Conservation (phyloP, 805 yeast genomes). For the Brettanomyces sp. region DNA sequence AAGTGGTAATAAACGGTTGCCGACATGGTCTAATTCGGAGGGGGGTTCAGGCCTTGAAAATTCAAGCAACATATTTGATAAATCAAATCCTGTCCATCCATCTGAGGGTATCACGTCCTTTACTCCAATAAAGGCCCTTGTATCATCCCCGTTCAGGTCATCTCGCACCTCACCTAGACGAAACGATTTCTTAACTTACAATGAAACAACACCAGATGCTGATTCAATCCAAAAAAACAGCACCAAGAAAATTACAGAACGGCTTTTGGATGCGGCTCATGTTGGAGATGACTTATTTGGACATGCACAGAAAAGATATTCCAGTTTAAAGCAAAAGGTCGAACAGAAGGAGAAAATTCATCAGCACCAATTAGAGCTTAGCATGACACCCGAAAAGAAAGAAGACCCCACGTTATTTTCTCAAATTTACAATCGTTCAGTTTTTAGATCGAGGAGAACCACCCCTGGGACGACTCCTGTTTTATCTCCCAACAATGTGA, state of each 20-base stretch:
- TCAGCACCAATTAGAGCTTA: not conserved
- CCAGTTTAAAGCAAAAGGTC: slow-evolving; percentile 10
- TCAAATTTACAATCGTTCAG: slow-evolving; percentile 1
- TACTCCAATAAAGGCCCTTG: slow-evolving; percentile 24
- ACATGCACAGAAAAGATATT: slow-evolving; percentile 1
- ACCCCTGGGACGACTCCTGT: slow-evolving; percentile 5
- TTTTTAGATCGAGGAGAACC: slow-evolving; percentile 1
- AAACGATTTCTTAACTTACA: not conserved
- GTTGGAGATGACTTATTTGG: not conserved
- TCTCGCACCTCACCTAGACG: not conserved
- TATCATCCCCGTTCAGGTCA: slow-evolving; percentile 24
- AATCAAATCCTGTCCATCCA: slow-evolving; percentile 1
- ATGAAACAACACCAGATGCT: not conserved
- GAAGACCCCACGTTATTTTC: slow-evolving; percentile 1
- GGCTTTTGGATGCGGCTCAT: not conserved
- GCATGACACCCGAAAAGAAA: not conserved
- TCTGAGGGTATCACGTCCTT: slow-evolving; percentile 11
- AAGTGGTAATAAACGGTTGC: too few species aligned
- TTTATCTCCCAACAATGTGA: not conserved
- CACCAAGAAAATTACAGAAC: not conserved
- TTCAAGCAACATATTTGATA: slow-evolving; percentile 1
- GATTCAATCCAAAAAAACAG: slow-evolving; percentile 6
- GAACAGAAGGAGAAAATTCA: slow-evolving; percentile 2
- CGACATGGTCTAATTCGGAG: slow-evolving; percentile 1
- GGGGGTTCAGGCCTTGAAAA: slow-evolving; percentile 1